Evolutionary conservation across 441 rosid species (phyloP), one percentile per base, ranked within the genome.

Genomic region (Erysimum cheiri): DNA sequence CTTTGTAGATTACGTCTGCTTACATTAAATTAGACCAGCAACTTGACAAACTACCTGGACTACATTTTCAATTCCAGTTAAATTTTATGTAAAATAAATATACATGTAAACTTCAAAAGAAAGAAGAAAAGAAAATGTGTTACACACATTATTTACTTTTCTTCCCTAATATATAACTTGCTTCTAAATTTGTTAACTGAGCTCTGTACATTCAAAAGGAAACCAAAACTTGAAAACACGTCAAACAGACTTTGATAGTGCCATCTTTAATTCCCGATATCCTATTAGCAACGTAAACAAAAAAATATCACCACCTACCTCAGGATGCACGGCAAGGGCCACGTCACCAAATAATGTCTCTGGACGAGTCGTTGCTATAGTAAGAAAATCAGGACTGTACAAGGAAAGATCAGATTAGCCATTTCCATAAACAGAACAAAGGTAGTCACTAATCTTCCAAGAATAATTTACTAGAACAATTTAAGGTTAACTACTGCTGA

Each of bases 311-410:
- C 26, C 73, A 69, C 63, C 48, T 68, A 93, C 99, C 93, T 87
- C 72, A 67, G 99, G 99, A 86, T 94, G 79, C 76, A 94, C 99
- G 28, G 99, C 97, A 58, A 94, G 40, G 35, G 99, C 99, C 49
- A 92, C 99, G 78, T 94, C 99, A 73, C 94, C 99, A 80, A 94
- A 94, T 73, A 94, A 76, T 71, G 99, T 94, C 85, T 94, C 99
- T 26, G 99, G 99, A 47, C 99, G 90, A 12, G 99, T 94, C 43
- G 99, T 94, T 77, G 99, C 97, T 72, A 94, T 77, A 22, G 92
- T 94, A 80, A 94, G 81, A 76, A 83, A 94, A 77, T 92, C 99
- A 82, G 75, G 80, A 83, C 99, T 94, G 64, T 49, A 80, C 54
- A 28, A 84, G 73, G 49, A 75, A 70, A 73, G 3, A 76, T 68